Evolutionary conservation across 1,284 basidiomycete genomes (phyloP).

Genomic region (Coniophora puteana): DNA sequence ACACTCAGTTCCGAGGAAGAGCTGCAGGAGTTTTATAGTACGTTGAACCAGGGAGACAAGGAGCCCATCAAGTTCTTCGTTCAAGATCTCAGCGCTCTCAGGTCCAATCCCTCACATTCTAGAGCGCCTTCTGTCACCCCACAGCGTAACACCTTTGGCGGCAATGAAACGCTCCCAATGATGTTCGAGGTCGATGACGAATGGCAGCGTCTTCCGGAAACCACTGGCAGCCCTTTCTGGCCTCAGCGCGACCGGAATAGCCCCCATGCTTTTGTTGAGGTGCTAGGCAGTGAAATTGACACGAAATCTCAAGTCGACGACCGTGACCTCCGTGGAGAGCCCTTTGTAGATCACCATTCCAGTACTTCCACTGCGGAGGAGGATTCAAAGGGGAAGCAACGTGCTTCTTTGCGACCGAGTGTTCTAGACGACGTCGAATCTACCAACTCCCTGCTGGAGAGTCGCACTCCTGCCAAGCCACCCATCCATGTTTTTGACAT

Average conservation of each 20-base stretch:
- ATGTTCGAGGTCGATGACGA: slow-evolving; percentile 60
- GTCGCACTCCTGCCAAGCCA: slow-evolving; percentile 47
- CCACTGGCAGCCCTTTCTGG: slow-evolving; percentile 32
- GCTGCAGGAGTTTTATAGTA: slow-evolving; percentile 55
- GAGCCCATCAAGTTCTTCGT: slow-evolving; percentile 54
- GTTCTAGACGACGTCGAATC: slow-evolving; percentile 48
- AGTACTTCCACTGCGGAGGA: slow-evolving; percentile 34
- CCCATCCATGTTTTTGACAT: slow-evolving; percentile 57
- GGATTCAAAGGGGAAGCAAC: slow-evolving; percentile 52
- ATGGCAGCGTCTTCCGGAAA: slow-evolving; percentile 54
- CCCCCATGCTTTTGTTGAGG: slow-evolving; percentile 64
- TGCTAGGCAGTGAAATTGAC: slow-evolving; percentile 44
- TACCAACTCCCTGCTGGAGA: slow-evolving; percentile 51
- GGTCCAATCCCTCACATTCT: slow-evolving; percentile 20
- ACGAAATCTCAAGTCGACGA: slow-evolving; percentile 11
- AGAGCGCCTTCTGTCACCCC: slow-evolving; percentile 37
- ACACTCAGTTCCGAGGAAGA: slow-evolving; percentile 71
- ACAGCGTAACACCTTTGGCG: slow-evolving; percentile 53
- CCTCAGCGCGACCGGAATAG: slow-evolving; percentile 28
- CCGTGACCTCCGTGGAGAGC: slow-evolving; percentile 17
- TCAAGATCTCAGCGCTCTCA: slow-evolving; percentile 50
- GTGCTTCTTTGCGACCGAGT: slow-evolving; percentile 18
- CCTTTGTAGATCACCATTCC: slow-evolving; percentile 16
- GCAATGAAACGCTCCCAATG: slow-evolving; percentile 32
- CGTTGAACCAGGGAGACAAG: slow-evolving; percentile 20